Conservation (phyloP, 495 filamentous ascomycete genomes). For the Penicillium mononematosum region DNA sequence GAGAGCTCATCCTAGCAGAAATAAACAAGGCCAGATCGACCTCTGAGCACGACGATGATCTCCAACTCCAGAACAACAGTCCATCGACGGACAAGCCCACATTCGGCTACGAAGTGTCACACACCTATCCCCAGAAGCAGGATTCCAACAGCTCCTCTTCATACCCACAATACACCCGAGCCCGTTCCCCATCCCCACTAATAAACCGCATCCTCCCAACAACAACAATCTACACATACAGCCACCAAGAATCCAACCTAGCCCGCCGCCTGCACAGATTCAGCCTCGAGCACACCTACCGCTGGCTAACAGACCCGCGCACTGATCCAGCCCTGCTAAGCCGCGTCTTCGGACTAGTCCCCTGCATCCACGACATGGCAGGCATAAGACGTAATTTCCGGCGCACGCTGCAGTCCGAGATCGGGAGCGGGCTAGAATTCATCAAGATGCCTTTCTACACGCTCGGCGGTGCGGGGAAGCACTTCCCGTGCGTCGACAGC, state of each 20-base stretch:
- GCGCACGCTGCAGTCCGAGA: conserved; percentile 30
- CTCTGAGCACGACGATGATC: not conserved
- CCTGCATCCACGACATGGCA: conserved; percentile 55
- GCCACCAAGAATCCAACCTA: conserved; percentile 64
- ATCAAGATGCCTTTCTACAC: conserved; percentile 60
- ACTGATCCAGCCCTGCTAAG: conserved; percentile 49
- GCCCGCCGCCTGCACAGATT: conserved; percentile 67
- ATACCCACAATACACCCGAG: not conserved
- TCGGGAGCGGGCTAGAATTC: conserved; percentile 45
- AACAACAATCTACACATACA: conserved; percentile 34
- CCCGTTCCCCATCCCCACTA: conserved; percentile 23
- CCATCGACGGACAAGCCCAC: conserved; percentile 3
- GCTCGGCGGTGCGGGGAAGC: conserved; percentile 68
- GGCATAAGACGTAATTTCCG: conserved; percentile 47
- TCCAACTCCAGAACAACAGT: not conserved
- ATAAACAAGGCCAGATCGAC: conserved; percentile 10
- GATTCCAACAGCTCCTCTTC: not conserved
- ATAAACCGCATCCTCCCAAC: conserved; percentile 29
- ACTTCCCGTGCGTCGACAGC: conserved; percentile 30
- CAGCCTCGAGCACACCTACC: conserved; percentile 60
- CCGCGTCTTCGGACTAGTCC: conserved; percentile 66
- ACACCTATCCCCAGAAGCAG: conserved; percentile 1
- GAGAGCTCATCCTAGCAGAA: conserved; percentile 23
- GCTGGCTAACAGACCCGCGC: conserved; percentile 56
- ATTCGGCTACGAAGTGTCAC: conserved; percentile 26